Conservation (phyloP, 176 grass and related monocot species). For the Eleusine coracana region DNA sequence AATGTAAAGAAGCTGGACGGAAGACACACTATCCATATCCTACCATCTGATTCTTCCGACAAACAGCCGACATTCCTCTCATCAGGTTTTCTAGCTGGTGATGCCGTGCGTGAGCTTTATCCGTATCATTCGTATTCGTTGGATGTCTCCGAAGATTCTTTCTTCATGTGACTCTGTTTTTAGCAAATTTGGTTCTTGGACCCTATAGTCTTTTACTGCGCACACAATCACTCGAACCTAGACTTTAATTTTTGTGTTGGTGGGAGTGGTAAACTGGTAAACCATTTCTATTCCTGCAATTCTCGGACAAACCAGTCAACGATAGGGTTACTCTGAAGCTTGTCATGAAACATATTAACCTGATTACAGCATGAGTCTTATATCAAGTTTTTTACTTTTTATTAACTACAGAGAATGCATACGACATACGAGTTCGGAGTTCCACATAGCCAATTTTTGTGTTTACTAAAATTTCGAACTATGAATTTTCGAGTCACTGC, state of each 20-base stretch:
- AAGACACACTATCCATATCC: too few relatives aligned
- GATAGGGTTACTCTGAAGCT: too few relatives aligned
- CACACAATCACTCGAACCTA: neutral
- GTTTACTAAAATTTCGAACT: too few relatives aligned
- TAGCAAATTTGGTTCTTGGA: neutral
- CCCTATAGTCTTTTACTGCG: neutral
- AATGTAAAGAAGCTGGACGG: too few relatives aligned
- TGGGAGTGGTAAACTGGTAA: neutral
- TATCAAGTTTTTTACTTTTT: too few relatives aligned
- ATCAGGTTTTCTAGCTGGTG: neutral
- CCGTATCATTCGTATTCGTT: neutral
- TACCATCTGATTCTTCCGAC: neutral
- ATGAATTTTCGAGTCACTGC: neutral
- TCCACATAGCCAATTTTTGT: too few relatives aligned
- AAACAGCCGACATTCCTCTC: conserved; percentile 13
- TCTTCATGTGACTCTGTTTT: neutral
- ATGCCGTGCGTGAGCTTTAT: neutral
- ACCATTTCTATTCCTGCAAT: neutral
- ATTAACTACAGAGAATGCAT: too few relatives aligned
- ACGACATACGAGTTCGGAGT: too few relatives aligned
- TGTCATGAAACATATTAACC: too few relatives aligned
- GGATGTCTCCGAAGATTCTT: conserved; percentile 4
- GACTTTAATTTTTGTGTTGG: neutral
- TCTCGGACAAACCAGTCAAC: too few relatives aligned
- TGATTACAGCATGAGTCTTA: too few relatives aligned